phyloP scores from a whole-genome alignment of 1,284 basidiomycete species.

The Rhodotorula sp. region DNA sequence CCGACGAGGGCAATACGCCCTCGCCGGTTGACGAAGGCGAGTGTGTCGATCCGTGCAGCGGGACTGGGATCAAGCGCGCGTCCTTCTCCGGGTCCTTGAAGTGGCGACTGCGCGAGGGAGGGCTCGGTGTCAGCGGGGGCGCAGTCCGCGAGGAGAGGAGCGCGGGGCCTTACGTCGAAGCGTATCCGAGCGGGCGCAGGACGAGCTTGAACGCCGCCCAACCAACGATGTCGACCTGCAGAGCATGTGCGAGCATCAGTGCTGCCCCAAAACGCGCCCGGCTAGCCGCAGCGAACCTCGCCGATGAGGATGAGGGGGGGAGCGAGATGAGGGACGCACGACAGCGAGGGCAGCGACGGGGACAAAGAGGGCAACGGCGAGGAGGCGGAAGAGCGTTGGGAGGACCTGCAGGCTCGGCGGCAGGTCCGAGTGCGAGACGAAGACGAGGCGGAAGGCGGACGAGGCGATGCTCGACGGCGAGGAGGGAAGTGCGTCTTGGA shows the following conservation, averaged over 20 bases:
- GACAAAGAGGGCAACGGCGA: constrained; percentile 25
- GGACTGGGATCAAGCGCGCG: background rate
- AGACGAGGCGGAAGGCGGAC: background rate
- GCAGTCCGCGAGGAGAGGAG: background rate
- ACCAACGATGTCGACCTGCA: constrained; percentile 28
- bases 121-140: background rate
- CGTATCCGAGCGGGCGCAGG: constrained; percentile 34
- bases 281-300: background rate
- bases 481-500: background rate
- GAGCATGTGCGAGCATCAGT: background rate
- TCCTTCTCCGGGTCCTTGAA: constrained; percentile 39
- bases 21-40: constrained; percentile 7
- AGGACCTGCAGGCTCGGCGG: constrained; percentile 20
- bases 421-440: constrained; percentile 10
- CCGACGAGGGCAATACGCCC: background rate
- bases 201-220: constrained; percentile 31
- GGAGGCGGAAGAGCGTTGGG: constrained; percentile 25
- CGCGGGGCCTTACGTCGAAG: constrained; percentile 22
- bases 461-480: background rate
- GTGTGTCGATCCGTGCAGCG: background rate
- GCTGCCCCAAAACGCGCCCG: background rate
- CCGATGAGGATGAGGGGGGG: background rate
- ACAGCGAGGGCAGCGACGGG: constrained; percentile 24
- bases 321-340: background rate
- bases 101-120: constrained; percentile 15